Evolutionary conservation across 2,329 filamentous ascomycete genomes (phyloP), one percentile per base, ranked within the genome.

Genomic region (Aspergillus awamori): DNA sequence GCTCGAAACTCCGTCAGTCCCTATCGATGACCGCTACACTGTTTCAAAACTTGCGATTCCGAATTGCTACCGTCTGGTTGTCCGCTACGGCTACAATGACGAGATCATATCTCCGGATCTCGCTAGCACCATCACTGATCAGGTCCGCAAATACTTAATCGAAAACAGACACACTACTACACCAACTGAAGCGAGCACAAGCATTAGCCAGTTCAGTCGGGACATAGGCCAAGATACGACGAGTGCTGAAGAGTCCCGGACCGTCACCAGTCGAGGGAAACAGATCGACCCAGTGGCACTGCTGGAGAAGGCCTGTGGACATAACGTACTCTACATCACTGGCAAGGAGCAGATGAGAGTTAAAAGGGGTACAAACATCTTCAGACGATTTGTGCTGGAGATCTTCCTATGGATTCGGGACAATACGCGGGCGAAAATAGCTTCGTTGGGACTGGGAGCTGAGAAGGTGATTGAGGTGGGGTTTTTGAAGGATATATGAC

Each of bases 41-140:
- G 55, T 69, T 56, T 58, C 48, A 28, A 49, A 67, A 24, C 74
- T 81, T 6, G 72, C 78, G 0, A 74, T 90, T 17, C 85, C 86
- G 0, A 84, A 87, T 33, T 88, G 87, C 66, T 92, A 91, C 71
- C 84, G 88, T 3, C 79, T 92, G 8, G 85, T 89, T 2, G 81
- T 91, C 2, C 85, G 89, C 11, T 87, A 92, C 69, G 90, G 90
- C 1, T 93, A 89, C 73, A 89, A 85, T 74, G 90, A 93, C 67
- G 84, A 89, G 63, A 83, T 91, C 28, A 82, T 92, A 49, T 88
- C 84, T 0, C 85, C 84, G 0, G 84, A 90, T 60, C 80, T 92
- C 6, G 87, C 82, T 0, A 76, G 80, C 1, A 71, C 89, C 1
- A 82, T 91, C 30, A 83, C 84, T 56, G 82, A 88, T 58, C 83